Percentiles rank a stretch among this genome's conserved stretches.
Evolutionary conservation across 441 rosid genomes (phyloP).

Genomic region (Croton laevigatus): DNA sequence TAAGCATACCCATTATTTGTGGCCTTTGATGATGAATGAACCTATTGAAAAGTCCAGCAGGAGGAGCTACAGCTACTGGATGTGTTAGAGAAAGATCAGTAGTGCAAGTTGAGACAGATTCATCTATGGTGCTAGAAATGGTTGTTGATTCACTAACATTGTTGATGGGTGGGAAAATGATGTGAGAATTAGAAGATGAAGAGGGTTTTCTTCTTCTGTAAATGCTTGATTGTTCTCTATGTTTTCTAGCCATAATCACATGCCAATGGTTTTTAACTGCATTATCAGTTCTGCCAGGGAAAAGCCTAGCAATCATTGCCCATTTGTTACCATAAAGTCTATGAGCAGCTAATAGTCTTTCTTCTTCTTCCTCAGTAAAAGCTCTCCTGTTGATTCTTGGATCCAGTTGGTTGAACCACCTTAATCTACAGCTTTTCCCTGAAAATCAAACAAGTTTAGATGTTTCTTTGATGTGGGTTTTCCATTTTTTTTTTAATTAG

Average conservation of each 20-base stretch:
- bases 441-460: slow-evolving; percentile 9
- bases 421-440: slow-evolving; percentile 94
- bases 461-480: background rate
- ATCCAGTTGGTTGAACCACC: slow-evolving; percentile 98
- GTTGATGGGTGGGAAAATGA: slow-evolving; percentile 4
- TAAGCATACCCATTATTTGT: slow-evolving; percentile 27
- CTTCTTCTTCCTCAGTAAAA: slow-evolving; percentile 86
- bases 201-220: slow-evolving; percentile 47
- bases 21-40: slow-evolving; percentile 12
- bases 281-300: slow-evolving; percentile 96
- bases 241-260: slow-evolving; percentile 87
- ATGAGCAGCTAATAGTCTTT: slow-evolving; percentile 73
- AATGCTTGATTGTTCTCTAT: slow-evolving; percentile 69
- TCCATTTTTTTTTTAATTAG: background rate
- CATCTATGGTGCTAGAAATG: slow-evolving; percentile 42
- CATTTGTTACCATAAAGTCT: slow-evolving; percentile 85
- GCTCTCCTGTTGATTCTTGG: slow-evolving; percentile 88
- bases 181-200: slow-evolving; percentile 15
- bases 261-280: slow-evolving; percentile 99
- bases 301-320: slow-evolving; percentile 90
- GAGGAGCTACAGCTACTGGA: slow-evolving; percentile 37
- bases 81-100: slow-evolving; percentile 61
- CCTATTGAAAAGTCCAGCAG: slow-evolving; percentile 22
- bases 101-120: slow-evolving; percentile 57
- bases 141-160: slow-evolving; percentile 45